These are phyloP conservation scores for Scutellaria minor DNA, from an alignment of 257 asterid genomes.

Conservation along the genomic window DNA sequence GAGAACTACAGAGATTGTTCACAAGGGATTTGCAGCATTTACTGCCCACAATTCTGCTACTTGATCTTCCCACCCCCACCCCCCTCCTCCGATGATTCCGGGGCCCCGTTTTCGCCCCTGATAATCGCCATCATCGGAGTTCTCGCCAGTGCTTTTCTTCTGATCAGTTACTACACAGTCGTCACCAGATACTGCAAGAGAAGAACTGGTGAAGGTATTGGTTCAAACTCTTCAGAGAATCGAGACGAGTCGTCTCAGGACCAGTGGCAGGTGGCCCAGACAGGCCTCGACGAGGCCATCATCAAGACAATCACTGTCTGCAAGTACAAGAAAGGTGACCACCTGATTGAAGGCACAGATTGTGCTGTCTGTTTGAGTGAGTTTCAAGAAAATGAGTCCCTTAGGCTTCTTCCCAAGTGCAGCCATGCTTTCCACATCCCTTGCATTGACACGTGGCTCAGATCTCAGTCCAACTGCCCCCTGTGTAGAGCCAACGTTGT, in stretches of 20 bases:
- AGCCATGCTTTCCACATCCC: conserved; percentile 88
- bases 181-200: conserved; percentile 67
- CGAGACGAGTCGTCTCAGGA: conserved; percentile 42
- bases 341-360: conserved; percentile 73
- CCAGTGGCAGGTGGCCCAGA: conserved; percentile 46
- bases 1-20: conserved; percentile 68
- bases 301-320: conserved; percentile 70
- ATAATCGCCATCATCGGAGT: conserved; percentile 73
- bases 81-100: conserved; percentile 47
- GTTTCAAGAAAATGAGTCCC: conserved; percentile 67
- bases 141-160: conserved; percentile 63
- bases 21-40: conserved; percentile 72
- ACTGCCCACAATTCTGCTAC: conserved; percentile 89
- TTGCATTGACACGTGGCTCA: conserved; percentile 83
- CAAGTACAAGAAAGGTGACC: conserved; percentile 63
- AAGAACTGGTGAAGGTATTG: conserved; percentile 23
- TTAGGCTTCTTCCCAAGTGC: conserved; percentile 82
- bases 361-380: conserved; percentile 83
- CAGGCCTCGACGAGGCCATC: conserved; percentile 64
- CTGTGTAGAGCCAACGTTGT: conserved; percentile 67
- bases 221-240: conserved; percentile 27
- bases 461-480: conserved; percentile 80
- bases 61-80: conserved; percentile 83
- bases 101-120: conserved; percentile 60
- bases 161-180: conserved; percentile 70